Percentiles rank a stretch among this genome's conserved stretches.
These are phyloP conservation scores for Leishmania tarentolae DNA, from an alignment of 208 protist genomes.

Conservation along the genomic window DNA sequence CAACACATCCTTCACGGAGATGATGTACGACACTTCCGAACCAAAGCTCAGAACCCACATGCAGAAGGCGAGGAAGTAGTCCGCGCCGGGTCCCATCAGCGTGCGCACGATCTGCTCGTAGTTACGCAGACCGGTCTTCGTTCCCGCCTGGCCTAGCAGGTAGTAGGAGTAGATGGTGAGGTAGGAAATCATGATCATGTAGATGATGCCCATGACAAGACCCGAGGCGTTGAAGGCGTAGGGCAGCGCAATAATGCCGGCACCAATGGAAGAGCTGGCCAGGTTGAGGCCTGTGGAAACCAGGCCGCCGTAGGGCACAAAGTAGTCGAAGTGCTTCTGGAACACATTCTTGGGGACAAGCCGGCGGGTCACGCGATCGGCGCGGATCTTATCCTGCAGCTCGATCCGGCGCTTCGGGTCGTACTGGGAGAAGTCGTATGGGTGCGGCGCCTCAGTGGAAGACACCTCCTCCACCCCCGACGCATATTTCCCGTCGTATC, in stretches of 20 bases:
- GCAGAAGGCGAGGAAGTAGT: slow-evolving; percentile 60
- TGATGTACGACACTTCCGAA: slow-evolving; percentile 70
- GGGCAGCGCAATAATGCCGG: slow-evolving; percentile 59
- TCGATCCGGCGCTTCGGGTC: slow-evolving; percentile 19
- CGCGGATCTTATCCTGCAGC: slow-evolving; percentile 13
- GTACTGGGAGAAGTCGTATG: slow-evolving; percentile 27
- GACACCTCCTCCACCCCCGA: slow-evolving; percentile 9
- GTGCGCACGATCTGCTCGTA: slow-evolving; percentile 52
- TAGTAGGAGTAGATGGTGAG: slow-evolving; percentile 65
- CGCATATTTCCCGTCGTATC: not conserved
- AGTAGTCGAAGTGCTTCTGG: slow-evolving; percentile 38
- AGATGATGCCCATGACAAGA: slow-evolving; percentile 41
- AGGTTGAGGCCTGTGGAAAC: slow-evolving; percentile 55
- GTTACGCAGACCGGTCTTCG: slow-evolving; percentile 40
- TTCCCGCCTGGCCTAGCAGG: slow-evolving; percentile 38
- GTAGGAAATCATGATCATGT: slow-evolving; percentile 35
- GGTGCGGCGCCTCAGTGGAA: slow-evolving; percentile 11
- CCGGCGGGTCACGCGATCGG: slow-evolving; percentile 26
- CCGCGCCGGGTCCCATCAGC: slow-evolving; percentile 49
- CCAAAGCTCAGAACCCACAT: slow-evolving; percentile 65
- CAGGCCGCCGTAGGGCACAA: slow-evolving; percentile 63
- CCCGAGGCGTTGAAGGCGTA: slow-evolving; percentile 56
- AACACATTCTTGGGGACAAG: slow-evolving; percentile 35
- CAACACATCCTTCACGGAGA: slow-evolving; percentile 65
- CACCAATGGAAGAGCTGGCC: slow-evolving; percentile 47